Base-by-base conservation (phyloP, 768 basidiomycete genomes). In the Nevesoporus exiguus region DNA sequence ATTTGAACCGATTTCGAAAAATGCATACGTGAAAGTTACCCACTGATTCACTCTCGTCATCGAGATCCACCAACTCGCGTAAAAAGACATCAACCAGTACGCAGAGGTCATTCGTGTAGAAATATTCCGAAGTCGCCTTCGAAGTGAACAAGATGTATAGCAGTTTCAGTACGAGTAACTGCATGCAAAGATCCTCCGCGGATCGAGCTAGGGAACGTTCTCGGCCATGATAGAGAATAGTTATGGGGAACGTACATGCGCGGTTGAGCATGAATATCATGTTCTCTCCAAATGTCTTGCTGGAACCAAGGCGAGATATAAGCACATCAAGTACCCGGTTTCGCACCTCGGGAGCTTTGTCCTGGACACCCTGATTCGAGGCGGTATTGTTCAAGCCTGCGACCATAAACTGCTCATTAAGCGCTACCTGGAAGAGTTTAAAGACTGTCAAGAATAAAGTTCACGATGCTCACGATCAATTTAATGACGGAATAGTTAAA, bases 351-450 rank as follows among this genome's bases (percentile, higher is more conserved):
- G 68, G 61, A n/a, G 60, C 48, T 63, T 70, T 60, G 65, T 58
- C 50, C 49, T 64, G 56, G 58, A 63, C 51, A 64, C 53, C 39
- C 57, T 62, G 47, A 59, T 61, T 44, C 54, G 67, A 45, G 54
- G 59, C 15, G 27, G 60, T 58, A 48, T 56, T 69, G 51, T 54
- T 76, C 40, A 93, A 66, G 4, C 84, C 82, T 0, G 90, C 85
- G 6, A 98, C 93, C 96, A 99, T 99, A 73, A 96, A 99, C 71
- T 98, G 95, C 68, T 99, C 96, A 65, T 98, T 99, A 29, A 99
- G 76, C 0, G 94, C 86, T 30, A 94, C 86, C 93, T 95, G 63
- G 4, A 13, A 30, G 48, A 46, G 24, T 36, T 65, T 29, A 70
- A 49, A 37, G 30, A 31, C 30, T 17, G 41, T 5, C 17, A 29